Evolutionary conservation across 1,284 basidiomycete species (phyloP), one percentile per base, ranked within the genome.

Genomic region (Bothia castanella): DNA sequence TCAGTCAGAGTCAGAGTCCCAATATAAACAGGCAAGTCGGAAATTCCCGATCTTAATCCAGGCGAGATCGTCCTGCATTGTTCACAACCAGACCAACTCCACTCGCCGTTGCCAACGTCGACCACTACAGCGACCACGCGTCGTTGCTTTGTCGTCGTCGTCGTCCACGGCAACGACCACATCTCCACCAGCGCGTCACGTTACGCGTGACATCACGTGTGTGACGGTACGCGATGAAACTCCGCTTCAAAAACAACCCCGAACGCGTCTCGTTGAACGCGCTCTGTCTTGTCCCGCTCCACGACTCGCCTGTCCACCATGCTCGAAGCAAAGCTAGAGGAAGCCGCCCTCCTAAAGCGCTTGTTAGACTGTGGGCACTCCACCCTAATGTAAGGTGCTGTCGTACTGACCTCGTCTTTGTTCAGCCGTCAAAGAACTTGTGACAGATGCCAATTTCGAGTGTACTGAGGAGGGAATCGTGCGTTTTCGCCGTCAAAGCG

Each of bases 361-460:
- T 79, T 96, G 45, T 76, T 96, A 13, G 92, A 96, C 66, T 85
- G 92, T 92, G 58, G 32, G 85, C 40, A 17, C 17, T 9, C 37
- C 14, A 39, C 36, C 11, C 12, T 9, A 6, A 39, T 11, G 2
- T 12, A 19, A 3, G 2, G 13, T 14, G 25, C 4, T 19, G 20
- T 16, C 42, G 38, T 23, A 2, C 49, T 49, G 17, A 53, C 27
- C 6, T 19, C 8, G 20, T 32, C 43, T 40, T 44, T 60, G 39
- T 52, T 35, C 61, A 95, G 96, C 96, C 54, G 87, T 99, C 81
- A 97, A 96, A 72, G 96, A 99, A 66, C 87, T 98, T 47, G 94
- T 99, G 46, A 87, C 92, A 12, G 97, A 99, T 69, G 96, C 93
- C 69, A 99, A 99, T 74, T 97, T 98, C 67, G 92, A 97, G 67